These are phyloP conservation scores for Capronia americana DNA, from an alignment of 2,329 filamentous ascomycete species.

Conservation along the genomic window DNA sequence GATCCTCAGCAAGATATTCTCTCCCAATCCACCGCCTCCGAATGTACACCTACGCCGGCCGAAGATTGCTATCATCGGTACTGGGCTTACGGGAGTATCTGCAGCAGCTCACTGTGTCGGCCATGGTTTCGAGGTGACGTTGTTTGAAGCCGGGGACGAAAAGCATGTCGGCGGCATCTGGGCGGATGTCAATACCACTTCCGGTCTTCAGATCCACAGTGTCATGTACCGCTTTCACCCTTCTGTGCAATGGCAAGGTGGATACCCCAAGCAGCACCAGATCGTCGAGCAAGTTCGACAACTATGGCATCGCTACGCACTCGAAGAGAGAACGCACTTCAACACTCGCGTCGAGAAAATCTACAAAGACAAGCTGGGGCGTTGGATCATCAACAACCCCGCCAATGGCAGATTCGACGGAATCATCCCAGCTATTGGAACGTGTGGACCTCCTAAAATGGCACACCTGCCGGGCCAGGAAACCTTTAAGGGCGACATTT, in stretches of 20 bases:
- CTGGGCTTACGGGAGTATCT: conserved; percentile 76
- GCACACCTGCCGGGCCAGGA: conserved; percentile 73
- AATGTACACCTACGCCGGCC: conserved; percentile 64
- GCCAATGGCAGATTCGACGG: conserved; percentile 77
- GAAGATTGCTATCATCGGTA: conserved; percentile 72
- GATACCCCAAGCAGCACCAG: conserved; percentile 78
- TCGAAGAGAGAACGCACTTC: conserved; percentile 75
- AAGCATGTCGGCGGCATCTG: conserved; percentile 78
- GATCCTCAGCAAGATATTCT: conserved; percentile 68
- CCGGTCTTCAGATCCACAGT: conserved; percentile 81
- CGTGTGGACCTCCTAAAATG: conserved; percentile 79
- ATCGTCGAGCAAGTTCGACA: conserved; percentile 74
- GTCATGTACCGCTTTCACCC: conserved; percentile 90
- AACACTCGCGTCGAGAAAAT: conserved; percentile 72
- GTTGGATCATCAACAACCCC: conserved; percentile 79
- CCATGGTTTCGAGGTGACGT: conserved; percentile 80
- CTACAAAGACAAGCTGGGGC: conserved; percentile 70
- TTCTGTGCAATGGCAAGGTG: conserved; percentile 72
- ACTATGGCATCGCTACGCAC: conserved; percentile 76
- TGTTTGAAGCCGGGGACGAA: conserved; percentile 75
- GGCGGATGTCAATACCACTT: conserved; percentile 84
- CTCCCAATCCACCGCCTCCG: conserved; percentile 71
- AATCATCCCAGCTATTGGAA: conserved; percentile 77
- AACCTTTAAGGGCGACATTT: conserved; percentile 72
- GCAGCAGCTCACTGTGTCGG: conserved; percentile 82